Evolutionary conservation across 2,329 filamentous ascomycete genomes (phyloP).

Genomic region (Beauveria rudraprayagi): DNA sequence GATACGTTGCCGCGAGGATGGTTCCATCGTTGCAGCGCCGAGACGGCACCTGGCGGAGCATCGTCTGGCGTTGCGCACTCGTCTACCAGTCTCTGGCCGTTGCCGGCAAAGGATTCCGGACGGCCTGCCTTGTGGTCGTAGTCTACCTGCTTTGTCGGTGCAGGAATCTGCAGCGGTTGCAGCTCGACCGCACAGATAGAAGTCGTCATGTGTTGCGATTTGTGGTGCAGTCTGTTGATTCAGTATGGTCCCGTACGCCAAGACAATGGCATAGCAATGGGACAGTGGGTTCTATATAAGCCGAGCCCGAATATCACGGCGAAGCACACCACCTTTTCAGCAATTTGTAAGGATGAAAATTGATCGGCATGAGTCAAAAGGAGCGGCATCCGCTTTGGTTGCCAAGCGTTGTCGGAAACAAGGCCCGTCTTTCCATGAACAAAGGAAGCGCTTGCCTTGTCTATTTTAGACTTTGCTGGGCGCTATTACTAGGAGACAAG

Average conservation of each 20-base stretch:
- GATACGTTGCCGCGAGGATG: conserved; percentile 39
- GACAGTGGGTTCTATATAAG: not conserved
- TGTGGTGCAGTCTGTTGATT: not conserved
- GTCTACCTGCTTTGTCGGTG: not conserved
- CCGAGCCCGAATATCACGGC: not conserved
- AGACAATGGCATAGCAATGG: not conserved
- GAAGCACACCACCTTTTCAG: too few species aligned
- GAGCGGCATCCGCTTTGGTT: not conserved
- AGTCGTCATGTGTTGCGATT: not conserved
- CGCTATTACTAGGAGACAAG: too few species aligned
- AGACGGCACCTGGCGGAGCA: not conserved
- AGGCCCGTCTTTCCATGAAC: conserved; percentile 3
- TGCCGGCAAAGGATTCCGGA: not conserved
- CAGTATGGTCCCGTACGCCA: not conserved
- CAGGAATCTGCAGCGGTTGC: not conserved
- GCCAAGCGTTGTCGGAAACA: not conserved
- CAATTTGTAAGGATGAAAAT: not conserved
- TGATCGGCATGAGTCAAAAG: conserved; percentile 4
- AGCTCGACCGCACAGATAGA: conserved; percentile 3
- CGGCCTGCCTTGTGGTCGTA: not conserved
- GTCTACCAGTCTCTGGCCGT: conserved; percentile 1
- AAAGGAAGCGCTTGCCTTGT: not conserved
- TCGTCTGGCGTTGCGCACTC: conserved; percentile 4
- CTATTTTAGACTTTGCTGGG: too few species aligned
- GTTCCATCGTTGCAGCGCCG: conserved; percentile 35